Evolutionary conservation across 2,329 filamentous ascomycete genomes (phyloP).

Genomic region (Verticillium albo-atrum): DNA sequence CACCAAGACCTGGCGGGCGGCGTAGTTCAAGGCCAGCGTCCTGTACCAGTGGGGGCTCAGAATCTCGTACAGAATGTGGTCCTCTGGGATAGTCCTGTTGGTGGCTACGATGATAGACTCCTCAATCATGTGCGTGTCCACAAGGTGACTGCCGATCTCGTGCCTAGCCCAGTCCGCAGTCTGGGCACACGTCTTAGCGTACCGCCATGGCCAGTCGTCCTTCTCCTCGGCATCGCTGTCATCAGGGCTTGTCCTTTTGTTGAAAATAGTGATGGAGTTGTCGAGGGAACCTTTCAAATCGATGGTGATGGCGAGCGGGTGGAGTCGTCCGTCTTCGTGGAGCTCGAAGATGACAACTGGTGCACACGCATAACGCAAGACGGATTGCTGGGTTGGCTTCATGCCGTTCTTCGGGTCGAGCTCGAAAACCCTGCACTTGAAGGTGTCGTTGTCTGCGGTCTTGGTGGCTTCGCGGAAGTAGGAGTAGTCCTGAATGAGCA

Average conservation of each 20-base stretch:
- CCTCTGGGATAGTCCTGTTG: slow-evolving; percentile 31
- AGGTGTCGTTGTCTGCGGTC: slow-evolving; percentile 19
- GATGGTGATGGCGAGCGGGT: slow-evolving; percentile 43
- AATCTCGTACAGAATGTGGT: slow-evolving; percentile 36
- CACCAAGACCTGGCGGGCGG: slow-evolving; percentile 36
- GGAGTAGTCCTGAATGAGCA: slow-evolving; percentile 38
- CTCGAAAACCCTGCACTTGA: slow-evolving; percentile 8
- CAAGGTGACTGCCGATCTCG: slow-evolving; percentile 40
- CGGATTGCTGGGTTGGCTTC: slow-evolving; percentile 5
- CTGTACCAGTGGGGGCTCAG: slow-evolving; percentile 44
- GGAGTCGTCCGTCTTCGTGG: slow-evolving; percentile 36
- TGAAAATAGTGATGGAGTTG: slow-evolving; percentile 44
- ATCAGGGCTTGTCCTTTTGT: slow-evolving; percentile 31
- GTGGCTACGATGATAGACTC: slow-evolving; percentile 42
- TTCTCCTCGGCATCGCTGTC: slow-evolving; percentile 24
- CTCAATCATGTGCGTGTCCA: slow-evolving; percentile 40
- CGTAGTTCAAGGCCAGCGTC: slow-evolving; percentile 43
- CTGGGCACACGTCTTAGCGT: slow-evolving; percentile 45
- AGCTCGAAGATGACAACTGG: slow-evolving; percentile 39
- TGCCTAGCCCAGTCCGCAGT: slow-evolving; percentile 43
- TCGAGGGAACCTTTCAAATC: slow-evolving; percentile 37
- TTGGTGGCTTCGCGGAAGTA: slow-evolving; percentile 35
- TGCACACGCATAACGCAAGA: slow-evolving; percentile 22
- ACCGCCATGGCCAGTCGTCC: slow-evolving; percentile 46
- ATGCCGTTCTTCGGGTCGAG: slow-evolving; percentile 36